Conservation (phyloP, 2,329 filamentous ascomycete species). For the Hirsutella minnesotensis region DNA sequence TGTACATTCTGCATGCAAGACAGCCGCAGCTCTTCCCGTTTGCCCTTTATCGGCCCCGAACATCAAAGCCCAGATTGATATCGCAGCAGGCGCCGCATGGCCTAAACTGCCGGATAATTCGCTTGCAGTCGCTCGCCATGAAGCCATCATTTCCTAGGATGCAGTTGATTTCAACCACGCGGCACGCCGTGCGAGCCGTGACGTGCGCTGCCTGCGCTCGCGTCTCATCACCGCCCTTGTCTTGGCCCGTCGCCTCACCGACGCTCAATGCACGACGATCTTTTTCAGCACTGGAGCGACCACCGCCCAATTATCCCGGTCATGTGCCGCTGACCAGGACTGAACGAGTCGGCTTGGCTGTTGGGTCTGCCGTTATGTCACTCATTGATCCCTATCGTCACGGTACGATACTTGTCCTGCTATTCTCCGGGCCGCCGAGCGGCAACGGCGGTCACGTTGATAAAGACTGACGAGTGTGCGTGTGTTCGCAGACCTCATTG, state of each 20-base stretch:
- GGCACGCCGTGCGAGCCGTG: slow-evolving; percentile 1
- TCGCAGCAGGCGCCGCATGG: no score
- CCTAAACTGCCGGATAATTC: no score
- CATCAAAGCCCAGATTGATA: no score
- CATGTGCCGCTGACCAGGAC: slow-evolving; percentile 77
- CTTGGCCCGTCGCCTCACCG: neutral
- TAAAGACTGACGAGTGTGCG: no score
- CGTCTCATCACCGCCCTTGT: neutral
- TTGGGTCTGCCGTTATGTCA: slow-evolving; percentile 51
- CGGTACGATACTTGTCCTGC: slow-evolving; percentile 32
- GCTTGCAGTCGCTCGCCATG: neutral
- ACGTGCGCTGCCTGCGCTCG: slow-evolving; percentile 7
- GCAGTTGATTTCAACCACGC: neutral
- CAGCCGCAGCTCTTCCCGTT: no score
- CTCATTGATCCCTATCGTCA: slow-evolving; percentile 68
- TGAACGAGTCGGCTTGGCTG: slow-evolving; percentile 62
- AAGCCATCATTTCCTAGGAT: neutral
- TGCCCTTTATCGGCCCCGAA: no score
- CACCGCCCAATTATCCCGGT: slow-evolving; percentile 76
- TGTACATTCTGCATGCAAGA: no score
- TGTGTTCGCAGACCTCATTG: slow-evolving; percentile 83
- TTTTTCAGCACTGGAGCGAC: slow-evolving; percentile 79
- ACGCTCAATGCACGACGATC: slow-evolving; percentile 6
- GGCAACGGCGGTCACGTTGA: neutral
- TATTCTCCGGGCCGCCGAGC: neutral